phyloP scores from a whole-genome alignment of 257 asterid species.

The Ilex asprella region DNA sequence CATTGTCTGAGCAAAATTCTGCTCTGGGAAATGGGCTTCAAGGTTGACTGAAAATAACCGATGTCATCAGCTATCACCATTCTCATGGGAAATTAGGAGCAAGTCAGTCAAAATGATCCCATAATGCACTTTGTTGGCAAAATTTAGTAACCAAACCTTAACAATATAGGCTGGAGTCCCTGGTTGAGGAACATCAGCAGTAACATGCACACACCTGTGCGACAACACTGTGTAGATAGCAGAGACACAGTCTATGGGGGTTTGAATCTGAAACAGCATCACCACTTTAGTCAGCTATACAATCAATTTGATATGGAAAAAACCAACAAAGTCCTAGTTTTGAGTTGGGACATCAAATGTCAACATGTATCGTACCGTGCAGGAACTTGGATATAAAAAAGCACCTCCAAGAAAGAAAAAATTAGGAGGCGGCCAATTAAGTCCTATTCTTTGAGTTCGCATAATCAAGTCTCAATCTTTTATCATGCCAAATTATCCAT shows the following conservation, averaged over 20 bases:
- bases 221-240: conserved; percentile 88
- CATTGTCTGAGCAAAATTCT: too few species aligned
- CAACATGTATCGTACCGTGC: too few species aligned
- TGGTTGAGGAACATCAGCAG: conserved; percentile 94
- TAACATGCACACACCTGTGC: conserved; percentile 94
- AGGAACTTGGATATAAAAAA: not conserved
- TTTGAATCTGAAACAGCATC: conserved; percentile 64
- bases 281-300: conserved; percentile 16
- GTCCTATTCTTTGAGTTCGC: too few species aligned
- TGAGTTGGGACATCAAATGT: not conserved
- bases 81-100: too few species aligned
- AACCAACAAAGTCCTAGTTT: not conserved
- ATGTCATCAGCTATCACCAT: too few species aligned
- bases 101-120: too few species aligned
- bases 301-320: conserved; percentile 3
- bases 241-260: conserved; percentile 95
- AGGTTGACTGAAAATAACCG: too few species aligned
- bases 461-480: too few species aligned
- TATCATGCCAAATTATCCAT: too few species aligned
- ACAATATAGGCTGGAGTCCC: conserved; percentile 97
- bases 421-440: too few species aligned
- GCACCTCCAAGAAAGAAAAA: too few species aligned
- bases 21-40: too few species aligned
- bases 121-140: not conserved
- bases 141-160: conserved; percentile 48